These are phyloP conservation scores for Xylaria nigripes DNA, from an alignment of 495 filamentous ascomycete genomes.

Conservation along the genomic window DNA sequence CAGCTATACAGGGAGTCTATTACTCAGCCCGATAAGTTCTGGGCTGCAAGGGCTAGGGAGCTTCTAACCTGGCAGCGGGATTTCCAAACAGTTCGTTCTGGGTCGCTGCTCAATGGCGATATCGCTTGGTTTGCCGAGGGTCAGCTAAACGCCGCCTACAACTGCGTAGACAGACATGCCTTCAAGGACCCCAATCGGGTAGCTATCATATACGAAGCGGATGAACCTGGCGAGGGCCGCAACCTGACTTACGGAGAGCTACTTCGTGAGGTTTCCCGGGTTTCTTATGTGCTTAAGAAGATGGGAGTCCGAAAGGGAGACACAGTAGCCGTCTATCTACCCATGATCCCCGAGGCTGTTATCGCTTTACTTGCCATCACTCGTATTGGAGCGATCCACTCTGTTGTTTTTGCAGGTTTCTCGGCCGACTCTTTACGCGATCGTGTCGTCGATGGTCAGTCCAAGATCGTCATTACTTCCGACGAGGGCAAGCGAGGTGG, in stretches of 20 bases:
- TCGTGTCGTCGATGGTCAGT: conserved; percentile 83
- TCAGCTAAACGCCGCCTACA: conserved; percentile 89
- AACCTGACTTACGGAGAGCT: conserved; percentile 91
- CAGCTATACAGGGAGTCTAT: conserved; percentile 94
- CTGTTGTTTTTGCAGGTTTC: conserved; percentile 97
- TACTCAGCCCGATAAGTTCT: conserved; percentile 83
- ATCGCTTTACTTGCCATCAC: conserved; percentile 85
- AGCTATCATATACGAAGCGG: conserved; percentile 98
- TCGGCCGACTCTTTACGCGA: conserved; percentile 94
- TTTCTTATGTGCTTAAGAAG: conserved; percentile 78
- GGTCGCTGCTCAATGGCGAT: conserved; percentile 73
- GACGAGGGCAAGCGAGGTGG: conserved; percentile 98
- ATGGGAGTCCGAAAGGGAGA: conserved; percentile 97
- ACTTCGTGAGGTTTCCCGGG: conserved; percentile 80
- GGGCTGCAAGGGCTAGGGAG: conserved; percentile 76
- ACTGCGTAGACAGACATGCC: conserved; percentile 94
- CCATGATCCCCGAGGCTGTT: conserved; percentile 96
- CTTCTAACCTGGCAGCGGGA: conserved; percentile 84
- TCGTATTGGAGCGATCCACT: conserved; percentile 94
- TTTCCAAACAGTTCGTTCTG: conserved; percentile 82
- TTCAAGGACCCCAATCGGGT: conserved; percentile 84
- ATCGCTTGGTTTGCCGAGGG: conserved; percentile 93
- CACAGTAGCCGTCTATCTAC: conserved; percentile 93
- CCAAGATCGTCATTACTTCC: conserved; percentile 88
- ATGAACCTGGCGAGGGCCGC: conserved; percentile 81